Evolutionary conservation across 129 eudicot species (phyloP), one percentile per base, ranked within the genome.

Genomic region (Oenanthe sinensis): DNA sequence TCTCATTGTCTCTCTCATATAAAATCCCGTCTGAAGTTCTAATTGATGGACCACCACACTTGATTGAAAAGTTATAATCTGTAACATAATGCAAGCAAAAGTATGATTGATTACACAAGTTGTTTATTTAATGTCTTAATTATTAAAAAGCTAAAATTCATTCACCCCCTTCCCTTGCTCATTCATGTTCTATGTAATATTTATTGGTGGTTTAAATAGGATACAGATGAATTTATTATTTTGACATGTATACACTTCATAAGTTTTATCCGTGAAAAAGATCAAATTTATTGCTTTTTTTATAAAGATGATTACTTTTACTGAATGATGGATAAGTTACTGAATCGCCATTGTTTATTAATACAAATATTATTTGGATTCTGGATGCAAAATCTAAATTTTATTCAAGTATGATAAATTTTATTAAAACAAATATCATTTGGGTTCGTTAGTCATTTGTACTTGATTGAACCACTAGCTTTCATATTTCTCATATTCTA

Each of bases 21-120:
- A 76, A 11, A 44, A 87, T 44, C 22, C 43, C 63, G 69, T 52
- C 63, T 40, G 90, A 67, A 16, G 93, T 72, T 39, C 78, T 86
- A 26, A 84, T 88, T 75, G 45, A 83, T 49, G 87, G 85, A 68
- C 96, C 98, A 43, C 98, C 98, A 63, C 88, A 87, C 33, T 90
- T 89, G 30, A 93, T 77, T 77, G 90, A 91, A 77, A 93, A 93
- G 85, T 74, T 74, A 62, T 85, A 89, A 89, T 93, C 97, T 93
- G 94, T 79, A 77, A 33, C 75, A 63, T 28, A 63, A 26, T 47
- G 42, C 22, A 36, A 52, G 4, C 50, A 50, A 8, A 45, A 71
- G 28, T 4, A 37, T n/a, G 52, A 79, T 40, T 74, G 52, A 44
- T 19, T 75, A 58, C 62, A 77, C 60, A 44, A 71, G 74, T n/a